Base-by-base conservation (phyloP, 768 basidiomycete species). In the Suillus alpinus region DNA sequence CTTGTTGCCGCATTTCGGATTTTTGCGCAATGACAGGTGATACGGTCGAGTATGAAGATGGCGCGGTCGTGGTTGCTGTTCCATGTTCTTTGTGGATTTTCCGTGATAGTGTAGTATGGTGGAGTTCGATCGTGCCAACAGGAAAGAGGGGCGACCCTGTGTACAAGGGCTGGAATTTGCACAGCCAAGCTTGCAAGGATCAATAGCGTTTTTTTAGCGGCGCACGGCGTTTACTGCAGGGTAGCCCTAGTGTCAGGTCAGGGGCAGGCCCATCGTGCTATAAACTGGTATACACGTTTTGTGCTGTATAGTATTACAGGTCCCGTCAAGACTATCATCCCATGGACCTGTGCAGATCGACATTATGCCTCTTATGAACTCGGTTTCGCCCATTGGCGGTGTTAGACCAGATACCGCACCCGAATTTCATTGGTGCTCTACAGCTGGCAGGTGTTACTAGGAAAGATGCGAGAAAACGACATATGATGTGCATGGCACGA, bases 121-220 rank as follows among this genome's bases (percentile, higher is more conserved):
- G 58, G 58, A 52, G 58, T 57, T 13, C 40, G 67, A 63, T 63
- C 59, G 57, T 60, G 51, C 58, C 51, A 56, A 49, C 57, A 57
- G 51, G 53, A 61, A 47, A 58, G 39, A 56, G 59, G 53, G 46
- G 59, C 57, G 47, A 60, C 23, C 32, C 53, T 40, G 49, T 37
- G 56, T 57, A 59, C 41, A 63, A 59, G 61, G 58, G 61, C 60
- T 55, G 59, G 46, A 34, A 41, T 63, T 61, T 60, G 64, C 66
- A 67, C 65, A 56, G 52, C 56, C 34, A 32, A 3, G 26, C 3
- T 26, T 13, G n/a, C 6, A 16, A 29, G 60, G 60, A 71, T 50
- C 67, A 71, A 71, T 60, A 67, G 37, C 39, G 18, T 8, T 32
- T 71, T 32, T 71, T 65, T 61, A 46, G 70, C 68, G 72, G 72